Evolutionary conservation across 345 rosid species (phyloP).

Genomic region (Microthlaspi erraticum): DNA sequence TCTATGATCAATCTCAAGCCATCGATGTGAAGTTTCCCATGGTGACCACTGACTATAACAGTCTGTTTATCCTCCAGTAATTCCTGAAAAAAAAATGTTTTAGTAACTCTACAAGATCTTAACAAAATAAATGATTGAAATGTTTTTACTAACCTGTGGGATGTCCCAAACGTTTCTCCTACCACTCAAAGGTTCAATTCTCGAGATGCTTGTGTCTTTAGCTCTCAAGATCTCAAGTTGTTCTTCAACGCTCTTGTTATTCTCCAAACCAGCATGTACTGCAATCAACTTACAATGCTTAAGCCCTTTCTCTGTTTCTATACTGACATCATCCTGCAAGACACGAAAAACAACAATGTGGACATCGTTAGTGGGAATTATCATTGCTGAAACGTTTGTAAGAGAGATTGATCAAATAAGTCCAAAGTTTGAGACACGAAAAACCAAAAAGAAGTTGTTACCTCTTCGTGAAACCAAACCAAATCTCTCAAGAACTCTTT

Average conservation of each 20-base stretch:
- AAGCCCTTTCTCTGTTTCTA: slow-evolving; percentile 57
- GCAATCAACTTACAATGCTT: slow-evolving; percentile 72
- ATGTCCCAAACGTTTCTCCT: slow-evolving; percentile 74
- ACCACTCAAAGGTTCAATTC: slow-evolving; percentile 67
- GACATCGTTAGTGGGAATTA: not conserved
- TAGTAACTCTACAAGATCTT: not conserved
- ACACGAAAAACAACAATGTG: not conserved
- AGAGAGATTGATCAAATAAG: not conserved
- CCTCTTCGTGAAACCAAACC: slow-evolving; percentile 90
- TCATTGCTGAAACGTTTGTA: not conserved
- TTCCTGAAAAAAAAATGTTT: slow-evolving; percentile 16
- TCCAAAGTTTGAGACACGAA: not conserved
- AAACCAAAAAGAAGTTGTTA: slow-evolving; percentile 12
- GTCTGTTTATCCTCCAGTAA: slow-evolving; percentile 52
- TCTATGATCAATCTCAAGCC: slow-evolving; percentile 81
- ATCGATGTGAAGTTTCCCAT: slow-evolving; percentile 74
- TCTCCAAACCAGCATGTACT: slow-evolving; percentile 79
- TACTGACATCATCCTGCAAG: slow-evolving; percentile 67
- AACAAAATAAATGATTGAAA: not conserved
- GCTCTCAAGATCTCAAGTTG: slow-evolving; percentile 64
- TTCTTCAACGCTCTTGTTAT: slow-evolving; percentile 55
- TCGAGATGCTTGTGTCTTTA: slow-evolving; percentile 63
- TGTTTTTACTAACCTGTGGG: slow-evolving; percentile 57
- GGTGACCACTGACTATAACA: slow-evolving; percentile 82
- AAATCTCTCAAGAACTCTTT: slow-evolving; percentile 73